phyloP scores from a whole-genome alignment of 1,284 basidiomycete genomes.

The Sanghuangporus baumii region DNA sequence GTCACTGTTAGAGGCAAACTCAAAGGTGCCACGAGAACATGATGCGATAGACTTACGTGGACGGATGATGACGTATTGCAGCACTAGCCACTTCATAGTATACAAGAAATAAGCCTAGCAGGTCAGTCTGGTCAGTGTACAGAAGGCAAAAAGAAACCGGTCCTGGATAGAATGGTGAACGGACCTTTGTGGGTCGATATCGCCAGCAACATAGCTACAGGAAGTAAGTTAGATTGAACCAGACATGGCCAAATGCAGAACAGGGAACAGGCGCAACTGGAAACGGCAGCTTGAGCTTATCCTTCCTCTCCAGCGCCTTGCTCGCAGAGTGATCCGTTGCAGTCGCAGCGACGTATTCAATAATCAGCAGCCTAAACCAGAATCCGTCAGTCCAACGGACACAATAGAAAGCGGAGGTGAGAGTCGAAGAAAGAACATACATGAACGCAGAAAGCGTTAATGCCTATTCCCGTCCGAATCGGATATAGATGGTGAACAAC shows the following conservation, averaged over 20 bases:
- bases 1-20: not conserved
- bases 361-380: constrained; percentile 59
- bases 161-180: not conserved
- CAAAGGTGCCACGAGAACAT: not conserved
- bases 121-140: not conserved
- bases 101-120: constrained; percentile 80
- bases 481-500: not conserved
- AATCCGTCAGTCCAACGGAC: constrained; percentile 24
- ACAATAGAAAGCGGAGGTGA: constrained; percentile 16
- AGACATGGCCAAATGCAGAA: not conserved
- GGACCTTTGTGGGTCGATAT: constrained; percentile 75
- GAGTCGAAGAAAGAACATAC: constrained; percentile 37
- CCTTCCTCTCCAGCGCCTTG: constrained; percentile 69
- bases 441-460: constrained; percentile 75
- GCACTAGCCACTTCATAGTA: constrained; percentile 78
- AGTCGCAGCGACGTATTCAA: constrained; percentile 78
- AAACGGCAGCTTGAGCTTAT: constrained; percentile 69
- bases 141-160: not conserved
- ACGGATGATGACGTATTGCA: constrained; percentile 81
- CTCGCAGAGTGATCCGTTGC: constrained; percentile 54
- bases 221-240: not conserved
- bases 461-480: constrained; percentile 43
- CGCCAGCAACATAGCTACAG: constrained; percentile 66
- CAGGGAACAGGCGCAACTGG: constrained; percentile 43
- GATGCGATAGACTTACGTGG: constrained; percentile 43